Evolutionary conservation across 495 filamentous ascomycete genomes (phyloP).

Genomic region (Aspergillus hancockii): DNA sequence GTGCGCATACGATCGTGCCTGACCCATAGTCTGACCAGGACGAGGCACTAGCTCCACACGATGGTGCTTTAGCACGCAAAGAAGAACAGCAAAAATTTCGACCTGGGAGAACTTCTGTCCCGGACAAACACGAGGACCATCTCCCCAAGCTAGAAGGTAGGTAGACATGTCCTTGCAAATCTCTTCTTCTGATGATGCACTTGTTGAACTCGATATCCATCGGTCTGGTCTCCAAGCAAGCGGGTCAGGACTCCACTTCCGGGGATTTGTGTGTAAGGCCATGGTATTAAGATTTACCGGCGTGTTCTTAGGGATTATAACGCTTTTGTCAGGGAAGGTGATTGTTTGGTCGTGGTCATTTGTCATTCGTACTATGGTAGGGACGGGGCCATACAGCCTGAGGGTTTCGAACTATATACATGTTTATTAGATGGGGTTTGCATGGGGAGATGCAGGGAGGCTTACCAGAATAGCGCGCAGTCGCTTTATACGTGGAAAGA

Average conservation of each 20-base stretch:
- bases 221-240: constrained; percentile 9
- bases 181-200: neutral
- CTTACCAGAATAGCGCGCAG: constrained; percentile 13
- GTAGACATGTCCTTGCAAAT: neutral
- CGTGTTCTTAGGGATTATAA: neutral
- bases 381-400: constrained; percentile 15
- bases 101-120: constrained; percentile 14
- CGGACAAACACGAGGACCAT: constrained; percentile 12
- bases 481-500: neutral
- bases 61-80: constrained; percentile 6
- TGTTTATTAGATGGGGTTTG: too few species aligned
- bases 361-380: constrained; percentile 4
- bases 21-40: neutral
- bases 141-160: constrained; percentile 8
- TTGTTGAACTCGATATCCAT: constrained; percentile 1
- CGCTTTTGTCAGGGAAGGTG: neutral
- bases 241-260: constrained; percentile 7
- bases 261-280: constrained; percentile 10
- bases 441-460: too few species aligned
- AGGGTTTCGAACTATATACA: constrained; percentile 12
- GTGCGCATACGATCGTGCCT: neutral
- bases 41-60: constrained; percentile 6
- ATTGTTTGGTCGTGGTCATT: neutral
- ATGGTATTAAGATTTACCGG: constrained; percentile 4
- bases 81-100: constrained; percentile 11